Conservation (phyloP, 768 basidiomycete species). For the Russula sp. region DNA sequence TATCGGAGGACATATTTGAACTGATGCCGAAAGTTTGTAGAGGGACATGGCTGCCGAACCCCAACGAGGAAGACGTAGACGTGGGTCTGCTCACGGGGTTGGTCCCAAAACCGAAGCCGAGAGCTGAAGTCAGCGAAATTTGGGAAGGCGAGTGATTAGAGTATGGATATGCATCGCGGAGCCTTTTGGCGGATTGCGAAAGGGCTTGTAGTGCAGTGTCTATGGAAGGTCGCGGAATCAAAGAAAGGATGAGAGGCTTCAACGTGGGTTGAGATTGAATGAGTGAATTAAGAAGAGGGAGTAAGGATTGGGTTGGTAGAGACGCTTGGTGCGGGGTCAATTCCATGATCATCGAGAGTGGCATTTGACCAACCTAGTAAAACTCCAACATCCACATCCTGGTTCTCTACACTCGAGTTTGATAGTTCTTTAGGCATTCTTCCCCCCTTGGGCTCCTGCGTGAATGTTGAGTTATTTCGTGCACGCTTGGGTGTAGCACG, state of each 20-base stretch:
- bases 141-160: constrained; percentile 49
- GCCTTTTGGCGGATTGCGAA: constrained; percentile 62
- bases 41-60: constrained; percentile 33
- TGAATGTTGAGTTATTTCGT: constrained; percentile 42
- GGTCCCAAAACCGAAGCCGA: constrained; percentile 37
- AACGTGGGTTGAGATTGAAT: constrained; percentile 65
- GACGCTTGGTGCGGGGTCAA: constrained; percentile 51
- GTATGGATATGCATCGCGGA: constrained; percentile 82
- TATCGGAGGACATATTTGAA: constrained; percentile 22
- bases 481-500: constrained; percentile 67
- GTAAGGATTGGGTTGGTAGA: constrained; percentile 70
- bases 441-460: constrained; percentile 39
- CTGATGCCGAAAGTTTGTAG: constrained; percentile 26
- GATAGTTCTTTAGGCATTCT: constrained; percentile 46
- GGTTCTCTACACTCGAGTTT: constrained; percentile 47
- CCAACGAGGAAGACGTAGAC: constrained; percentile 29
- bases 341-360: constrained; percentile 12
- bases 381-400: constrained; percentile 76
- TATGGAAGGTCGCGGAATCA: constrained; percentile 83
- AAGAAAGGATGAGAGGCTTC: constrained; percentile 65
- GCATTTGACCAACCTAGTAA: constrained; percentile 58
- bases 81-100: constrained; percentile 27
- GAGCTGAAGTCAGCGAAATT: constrained; percentile 36
- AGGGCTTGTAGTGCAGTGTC: constrained; percentile 70
- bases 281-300: constrained; percentile 69